phyloP scores from a whole-genome alignment of 106 monocot species.

The Cymbidium sinense region DNA sequence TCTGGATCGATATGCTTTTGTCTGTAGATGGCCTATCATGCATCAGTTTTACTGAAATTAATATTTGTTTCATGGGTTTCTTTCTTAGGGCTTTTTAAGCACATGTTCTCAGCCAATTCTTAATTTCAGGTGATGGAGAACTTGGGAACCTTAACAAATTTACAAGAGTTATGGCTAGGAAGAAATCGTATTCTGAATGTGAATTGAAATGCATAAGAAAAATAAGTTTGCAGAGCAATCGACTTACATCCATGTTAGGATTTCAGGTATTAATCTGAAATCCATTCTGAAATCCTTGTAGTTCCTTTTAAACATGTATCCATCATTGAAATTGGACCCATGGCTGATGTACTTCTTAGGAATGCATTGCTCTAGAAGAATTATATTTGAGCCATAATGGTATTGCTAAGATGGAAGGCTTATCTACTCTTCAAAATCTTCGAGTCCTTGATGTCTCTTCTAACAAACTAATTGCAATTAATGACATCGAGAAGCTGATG shows the following conservation, averaged over 20 bases:
- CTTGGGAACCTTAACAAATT: constrained; percentile 63
- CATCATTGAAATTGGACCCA: not conserved
- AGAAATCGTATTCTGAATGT: constrained; percentile 89
- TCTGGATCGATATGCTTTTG: not conserved
- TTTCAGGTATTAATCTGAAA: constrained; percentile 48
- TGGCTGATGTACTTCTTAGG: constrained; percentile 37
- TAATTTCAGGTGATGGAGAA: constrained; percentile 80
- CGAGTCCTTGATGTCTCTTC: constrained; percentile 84
- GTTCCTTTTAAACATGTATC: not conserved
- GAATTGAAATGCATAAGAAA: constrained; percentile 74
- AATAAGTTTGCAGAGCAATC: constrained; percentile 92
- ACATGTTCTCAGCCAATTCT: not conserved
- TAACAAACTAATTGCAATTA: constrained; percentile 71
- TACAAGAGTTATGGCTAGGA: constrained; percentile 87
- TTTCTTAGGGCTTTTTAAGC: not conserved
- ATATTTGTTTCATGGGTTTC: not conserved
- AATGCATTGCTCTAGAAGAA: constrained; percentile 84
- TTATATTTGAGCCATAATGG: constrained; percentile 97
- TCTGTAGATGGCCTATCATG: not conserved
- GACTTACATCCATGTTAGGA: constrained; percentile 78
- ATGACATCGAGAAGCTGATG: constrained; percentile 70
- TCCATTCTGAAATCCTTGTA: not conserved
- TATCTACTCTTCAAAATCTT: constrained; percentile 70
- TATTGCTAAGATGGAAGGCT: constrained; percentile 86
- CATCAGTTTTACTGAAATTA: not conserved